Evolutionary conservation across 495 filamentous ascomycete species (phyloP), one percentile per base, ranked within the genome.

Genomic region (Xylaria sp.): DNA sequence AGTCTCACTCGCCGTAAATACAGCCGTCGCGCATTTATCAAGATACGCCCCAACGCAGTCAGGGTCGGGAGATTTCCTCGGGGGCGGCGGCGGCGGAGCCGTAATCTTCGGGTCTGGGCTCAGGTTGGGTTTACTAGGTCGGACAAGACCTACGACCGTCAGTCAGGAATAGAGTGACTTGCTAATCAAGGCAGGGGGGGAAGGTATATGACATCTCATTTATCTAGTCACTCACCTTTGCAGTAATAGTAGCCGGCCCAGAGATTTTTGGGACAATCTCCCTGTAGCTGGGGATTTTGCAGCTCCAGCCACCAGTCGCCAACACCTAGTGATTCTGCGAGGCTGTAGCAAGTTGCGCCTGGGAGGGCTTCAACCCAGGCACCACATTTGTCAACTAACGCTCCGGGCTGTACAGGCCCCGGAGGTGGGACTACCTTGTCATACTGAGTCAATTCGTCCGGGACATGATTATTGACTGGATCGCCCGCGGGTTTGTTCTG

Each of bases 171-270:
- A 33, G 5, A 7, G 5, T 37, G n/a, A 24, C 19, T 24, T 37
- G 19, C 26, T 29, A 26, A 29, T 41, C 0, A 1, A 5, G n/a
- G 46, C 11, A 52, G 9, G 31, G 17, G 29, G 29, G 26, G 40
- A 12, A 14, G 14, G 6, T 2, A 40, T 43, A 24, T 26, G 26
- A 59, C 21, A 6, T 0, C 15, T 19, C 40, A n/a, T 50, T 19
- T 11, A 8, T 15, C 35, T 12, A 15, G 5, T 40, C 1, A 11
- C 58, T 43, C 41, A 57, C 68, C 68, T 37, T 14, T 55, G 68
- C 68, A 70, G 37, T 62, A 70, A 24, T 37, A 63, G 24, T 63
- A 70, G 8, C 58, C 68, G 21, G 58, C 24, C 58, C 68, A 70
- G 58, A 70, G 33, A 24, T 62, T 63, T 0, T 55, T 9, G 14